phyloP scores from a whole-genome alignment of 768 basidiomycete genomes.

The Lanmaoa pseudosensibilis region DNA sequence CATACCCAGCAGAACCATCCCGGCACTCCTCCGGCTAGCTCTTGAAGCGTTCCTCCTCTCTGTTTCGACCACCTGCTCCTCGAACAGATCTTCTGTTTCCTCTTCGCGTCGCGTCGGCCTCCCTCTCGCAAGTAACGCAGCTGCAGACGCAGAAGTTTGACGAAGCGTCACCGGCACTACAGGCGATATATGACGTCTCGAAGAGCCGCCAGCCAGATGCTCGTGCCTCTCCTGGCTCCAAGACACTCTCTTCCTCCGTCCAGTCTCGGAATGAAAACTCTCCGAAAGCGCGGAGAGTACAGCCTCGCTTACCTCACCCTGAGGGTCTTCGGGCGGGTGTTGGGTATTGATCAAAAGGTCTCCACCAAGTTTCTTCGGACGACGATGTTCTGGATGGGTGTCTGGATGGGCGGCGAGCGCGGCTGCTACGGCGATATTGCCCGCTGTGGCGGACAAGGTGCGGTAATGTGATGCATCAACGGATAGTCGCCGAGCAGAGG shows the following conservation, averaged over 20 bases:
- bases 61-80: constrained; percentile 24
- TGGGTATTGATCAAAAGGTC: constrained; percentile 23
- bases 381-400: constrained; percentile 38
- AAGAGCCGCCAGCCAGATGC: constrained; percentile 39
- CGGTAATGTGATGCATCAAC: constrained; percentile 66
- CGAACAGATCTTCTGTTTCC: constrained; percentile 24
- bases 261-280: constrained; percentile 76
- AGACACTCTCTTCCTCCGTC: constrained; percentile 56
- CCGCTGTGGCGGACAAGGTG: constrained; percentile 64
- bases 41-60: constrained; percentile 47
- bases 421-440: constrained; percentile 71
- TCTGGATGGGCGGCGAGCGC: constrained; percentile 68
- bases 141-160: constrained; percentile 24
- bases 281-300: constrained; percentile 61
- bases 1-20: constrained; percentile 78
- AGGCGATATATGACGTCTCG: constrained; percentile 36
- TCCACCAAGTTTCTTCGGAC: constrained; percentile 29
- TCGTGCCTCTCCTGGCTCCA: constrained; percentile 76
- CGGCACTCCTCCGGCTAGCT: constrained; percentile 67
- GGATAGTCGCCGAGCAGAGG: constrained; percentile 47
- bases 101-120: constrained; percentile 44
- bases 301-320: constrained; percentile 51
- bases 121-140: constrained; percentile 39
- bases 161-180: constrained; percentile 34
- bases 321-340: constrained; percentile 24